These are phyloP conservation scores for Gastrodia elata DNA, from an alignment of 106 monocot species.

Conservation along the genomic window DNA sequence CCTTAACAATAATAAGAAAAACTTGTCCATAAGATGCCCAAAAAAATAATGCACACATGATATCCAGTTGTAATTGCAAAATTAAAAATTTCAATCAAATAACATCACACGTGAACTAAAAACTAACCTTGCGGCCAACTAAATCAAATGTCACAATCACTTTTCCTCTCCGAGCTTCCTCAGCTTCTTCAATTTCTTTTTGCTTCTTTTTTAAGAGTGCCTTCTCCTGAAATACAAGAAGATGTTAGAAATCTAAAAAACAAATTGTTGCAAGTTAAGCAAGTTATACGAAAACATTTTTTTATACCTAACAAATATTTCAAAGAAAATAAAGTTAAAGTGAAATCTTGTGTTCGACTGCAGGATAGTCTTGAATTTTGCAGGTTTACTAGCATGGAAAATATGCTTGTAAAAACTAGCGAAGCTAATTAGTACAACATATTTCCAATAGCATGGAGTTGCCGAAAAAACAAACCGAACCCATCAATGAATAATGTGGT, in stretches of 20 bases:
- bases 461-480: not conserved
- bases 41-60: not conserved
- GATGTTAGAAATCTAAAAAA: not conserved
- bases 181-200: constrained; percentile 71
- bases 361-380: not conserved
- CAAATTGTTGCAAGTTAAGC: not conserved
- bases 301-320: no score
- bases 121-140: constrained; percentile 80
- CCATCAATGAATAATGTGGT: not conserved
- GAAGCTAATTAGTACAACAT: not conserved
- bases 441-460: not conserved
- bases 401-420: not conserved
- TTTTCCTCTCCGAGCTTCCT: constrained; percentile 47
- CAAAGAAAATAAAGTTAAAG: no score
- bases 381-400: not conserved
- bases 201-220: constrained; percentile 50
- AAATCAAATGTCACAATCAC: constrained; percentile 93
- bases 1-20: not conserved
- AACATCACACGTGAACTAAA: not conserved
- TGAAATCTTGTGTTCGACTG: not conserved
- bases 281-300: not conserved
- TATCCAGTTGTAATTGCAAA: not conserved
- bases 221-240: constrained; percentile 57
- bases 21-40: not conserved
- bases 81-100: not conserved